Evolutionary conservation across 257 asterid genomes (phyloP).

Genomic region (Datura wrightii): DNA sequence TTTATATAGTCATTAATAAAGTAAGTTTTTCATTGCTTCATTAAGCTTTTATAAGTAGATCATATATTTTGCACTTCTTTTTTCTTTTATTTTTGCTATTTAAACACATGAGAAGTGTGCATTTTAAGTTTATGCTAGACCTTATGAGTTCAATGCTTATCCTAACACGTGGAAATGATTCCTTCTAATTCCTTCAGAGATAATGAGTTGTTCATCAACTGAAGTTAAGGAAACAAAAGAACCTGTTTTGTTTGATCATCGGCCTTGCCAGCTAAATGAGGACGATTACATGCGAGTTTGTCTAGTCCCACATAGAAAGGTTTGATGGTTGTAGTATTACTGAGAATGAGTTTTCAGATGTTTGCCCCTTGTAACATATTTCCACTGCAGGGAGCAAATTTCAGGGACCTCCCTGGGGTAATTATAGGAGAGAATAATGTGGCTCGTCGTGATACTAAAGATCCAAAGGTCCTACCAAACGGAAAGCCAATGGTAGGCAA

Average conservation of each 20-base stretch:
- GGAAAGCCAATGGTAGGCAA: slow-evolving; percentile 63
- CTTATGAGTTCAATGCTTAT: background rate
- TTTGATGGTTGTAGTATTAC: slow-evolving; percentile 16
- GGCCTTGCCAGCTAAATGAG: slow-evolving; percentile 58
- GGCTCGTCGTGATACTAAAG: slow-evolving; percentile 65
- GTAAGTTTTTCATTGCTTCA: too few relatives aligned
- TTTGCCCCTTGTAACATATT: slow-evolving; percentile 28
- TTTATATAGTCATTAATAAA: too few relatives aligned
- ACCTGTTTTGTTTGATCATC: slow-evolving; percentile 60
- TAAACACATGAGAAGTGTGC: slow-evolving; percentile 6
- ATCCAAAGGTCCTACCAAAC: slow-evolving; percentile 62
- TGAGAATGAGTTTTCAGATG: background rate
- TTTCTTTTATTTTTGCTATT: background rate
- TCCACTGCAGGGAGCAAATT: slow-evolving; percentile 67
- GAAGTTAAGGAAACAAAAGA: slow-evolving; percentile 34
- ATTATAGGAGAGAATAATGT: slow-evolving; percentile 68
- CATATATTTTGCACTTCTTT: background rate
- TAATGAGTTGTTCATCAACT: slow-evolving; percentile 49
- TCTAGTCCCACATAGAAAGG: slow-evolving; percentile 69
- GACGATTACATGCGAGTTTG: slow-evolving; percentile 65
- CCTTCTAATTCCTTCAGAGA: slow-evolving; percentile 43
- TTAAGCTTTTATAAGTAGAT: background rate
- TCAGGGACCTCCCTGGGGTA: slow-evolving; percentile 78
- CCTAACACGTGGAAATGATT: background rate
- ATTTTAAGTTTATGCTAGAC: background rate